Conservation (phyloP, 2,329 filamentous ascomycete genomes). For the Cladosporium oxysporum region DNA sequence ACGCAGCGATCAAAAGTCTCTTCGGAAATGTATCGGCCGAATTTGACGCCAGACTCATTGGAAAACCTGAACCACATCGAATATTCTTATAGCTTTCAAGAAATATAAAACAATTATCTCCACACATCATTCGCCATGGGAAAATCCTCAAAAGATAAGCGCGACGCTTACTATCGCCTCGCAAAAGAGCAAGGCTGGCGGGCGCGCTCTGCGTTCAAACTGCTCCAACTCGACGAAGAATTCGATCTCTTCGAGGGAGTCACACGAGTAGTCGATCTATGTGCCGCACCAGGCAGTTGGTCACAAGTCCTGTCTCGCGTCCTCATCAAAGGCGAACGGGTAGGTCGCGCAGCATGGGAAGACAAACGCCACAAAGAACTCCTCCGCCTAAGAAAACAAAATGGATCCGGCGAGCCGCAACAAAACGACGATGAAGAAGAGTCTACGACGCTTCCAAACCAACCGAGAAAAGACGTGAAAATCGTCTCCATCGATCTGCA, state of each 20-base stretch:
- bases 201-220: slow-evolving; percentile 92
- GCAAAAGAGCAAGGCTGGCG: slow-evolving; percentile 99
- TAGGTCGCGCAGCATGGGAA: slow-evolving; percentile 83
- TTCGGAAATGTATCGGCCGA: not conserved
- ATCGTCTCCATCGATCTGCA: slow-evolving; percentile 96
- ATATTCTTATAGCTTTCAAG: not conserved
- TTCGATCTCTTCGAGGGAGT: slow-evolving; percentile 92
- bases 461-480: slow-evolving; percentile 62
- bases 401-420: slow-evolving; percentile 3
- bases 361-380: slow-evolving; percentile 67
- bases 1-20: not conserved
- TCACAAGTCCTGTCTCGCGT: slow-evolving; percentile 93
- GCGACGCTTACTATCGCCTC: slow-evolving; percentile 94
- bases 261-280: slow-evolving; percentile 90
- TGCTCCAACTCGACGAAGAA: slow-evolving; percentile 93
- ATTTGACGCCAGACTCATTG: not conserved
- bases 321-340: slow-evolving; percentile 88
- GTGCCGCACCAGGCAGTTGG: slow-evolving; percentile 95
- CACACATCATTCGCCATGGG: slow-evolving; percentile 28
- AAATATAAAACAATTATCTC: not conserved
- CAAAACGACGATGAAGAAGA: not conserved
- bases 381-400: slow-evolving; percentile 23
- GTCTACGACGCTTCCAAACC: not conserved
- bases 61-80: slow-evolving; percentile 10
- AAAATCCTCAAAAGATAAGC: slow-evolving; percentile 98